phyloP scores from a whole-genome alignment of 257 asterid species.

The Gardenia jasminoides region DNA sequence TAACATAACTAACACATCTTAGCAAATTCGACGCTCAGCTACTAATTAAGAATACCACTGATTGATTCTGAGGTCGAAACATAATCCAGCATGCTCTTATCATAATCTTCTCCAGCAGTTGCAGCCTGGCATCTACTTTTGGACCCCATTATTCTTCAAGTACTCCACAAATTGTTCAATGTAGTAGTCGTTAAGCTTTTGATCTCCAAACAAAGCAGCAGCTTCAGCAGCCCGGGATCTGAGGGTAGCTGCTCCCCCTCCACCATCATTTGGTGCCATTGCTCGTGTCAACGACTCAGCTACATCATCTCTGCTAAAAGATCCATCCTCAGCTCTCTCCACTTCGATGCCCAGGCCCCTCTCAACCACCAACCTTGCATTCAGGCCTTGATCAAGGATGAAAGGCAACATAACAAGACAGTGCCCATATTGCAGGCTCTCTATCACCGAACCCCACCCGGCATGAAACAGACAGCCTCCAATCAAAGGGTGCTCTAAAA shows the following conservation, averaged over 20 bases:
- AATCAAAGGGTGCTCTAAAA: slow-evolving; percentile 37
- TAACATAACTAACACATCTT: no score
- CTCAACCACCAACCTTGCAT: slow-evolving; percentile 40
- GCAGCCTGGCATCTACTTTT: background rate
- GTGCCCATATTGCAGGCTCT: slow-evolving; percentile 26
- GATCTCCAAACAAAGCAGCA: slow-evolving; percentile 26
- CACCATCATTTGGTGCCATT: slow-evolving; percentile 18
- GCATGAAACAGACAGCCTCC: slow-evolving; percentile 30
- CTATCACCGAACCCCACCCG: slow-evolving; percentile 37
- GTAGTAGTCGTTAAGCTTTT: slow-evolving; percentile 14
- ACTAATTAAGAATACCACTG: no score
- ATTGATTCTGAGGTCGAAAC: no score
- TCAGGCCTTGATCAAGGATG: slow-evolving; percentile 32
- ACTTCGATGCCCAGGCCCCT: slow-evolving; percentile 37
- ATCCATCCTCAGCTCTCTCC: slow-evolving; percentile 37
- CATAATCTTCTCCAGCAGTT: no score
- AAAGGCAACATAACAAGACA: slow-evolving; percentile 32
- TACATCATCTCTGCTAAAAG: slow-evolving; percentile 24
- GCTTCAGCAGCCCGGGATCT: slow-evolving; percentile 24
- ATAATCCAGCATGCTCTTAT: no score
- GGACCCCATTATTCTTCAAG: slow-evolving; percentile 17
- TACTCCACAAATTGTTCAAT: slow-evolving; percentile 25
- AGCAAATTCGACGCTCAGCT: no score
- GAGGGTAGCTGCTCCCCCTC: slow-evolving; percentile 7
- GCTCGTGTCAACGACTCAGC: slow-evolving; percentile 28